phyloP scores from a whole-genome alignment of 2,329 filamentous ascomycete species.

The Sclerotiophoma versabilis region DNA sequence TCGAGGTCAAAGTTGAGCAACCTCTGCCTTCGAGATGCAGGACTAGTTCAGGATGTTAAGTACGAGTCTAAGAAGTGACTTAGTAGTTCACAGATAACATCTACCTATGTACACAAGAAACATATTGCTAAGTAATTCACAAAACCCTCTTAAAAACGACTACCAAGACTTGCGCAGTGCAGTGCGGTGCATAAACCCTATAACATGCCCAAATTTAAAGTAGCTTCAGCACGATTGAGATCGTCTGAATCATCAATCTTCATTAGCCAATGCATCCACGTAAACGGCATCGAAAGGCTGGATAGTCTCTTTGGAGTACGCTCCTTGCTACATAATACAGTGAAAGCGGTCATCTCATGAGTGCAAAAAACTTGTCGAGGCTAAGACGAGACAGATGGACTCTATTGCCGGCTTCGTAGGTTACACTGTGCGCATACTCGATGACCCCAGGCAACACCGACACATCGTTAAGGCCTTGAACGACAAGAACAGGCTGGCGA shows the following conservation, averaged over 20 bases:
- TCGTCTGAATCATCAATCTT: not conserved
- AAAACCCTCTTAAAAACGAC: too few species aligned
- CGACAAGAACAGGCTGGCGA: not conserved
- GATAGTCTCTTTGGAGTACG: not conserved
- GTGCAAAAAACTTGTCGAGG: not conserved
- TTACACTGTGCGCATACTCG: not conserved
- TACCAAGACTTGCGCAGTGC: too few species aligned
- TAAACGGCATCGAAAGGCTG: not conserved
- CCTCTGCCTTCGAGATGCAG: too few species aligned
- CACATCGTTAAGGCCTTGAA: not conserved
- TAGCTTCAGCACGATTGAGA: too few species aligned
- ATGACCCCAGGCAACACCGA: constrained; percentile 4
- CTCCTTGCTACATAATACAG: not conserved
- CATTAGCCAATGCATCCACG: not conserved
- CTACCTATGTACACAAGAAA: too few species aligned
- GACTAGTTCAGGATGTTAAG: too few species aligned
- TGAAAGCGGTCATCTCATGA: constrained; percentile 6
- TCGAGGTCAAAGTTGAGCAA: too few species aligned
- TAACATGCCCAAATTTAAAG: too few species aligned
- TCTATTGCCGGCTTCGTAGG: constrained; percentile 1
- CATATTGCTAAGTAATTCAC: too few species aligned
- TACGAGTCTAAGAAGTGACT: too few species aligned
- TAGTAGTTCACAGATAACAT: too few species aligned
- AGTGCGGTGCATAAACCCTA: too few species aligned
- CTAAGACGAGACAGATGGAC: constrained; percentile 2